Percentiles rank a stretch among this genome's conserved stretches.
These are phyloP conservation scores for Wallacemonas sp. DNA, from an alignment of 208 protist genomes.

Conservation along the genomic window DNA sequence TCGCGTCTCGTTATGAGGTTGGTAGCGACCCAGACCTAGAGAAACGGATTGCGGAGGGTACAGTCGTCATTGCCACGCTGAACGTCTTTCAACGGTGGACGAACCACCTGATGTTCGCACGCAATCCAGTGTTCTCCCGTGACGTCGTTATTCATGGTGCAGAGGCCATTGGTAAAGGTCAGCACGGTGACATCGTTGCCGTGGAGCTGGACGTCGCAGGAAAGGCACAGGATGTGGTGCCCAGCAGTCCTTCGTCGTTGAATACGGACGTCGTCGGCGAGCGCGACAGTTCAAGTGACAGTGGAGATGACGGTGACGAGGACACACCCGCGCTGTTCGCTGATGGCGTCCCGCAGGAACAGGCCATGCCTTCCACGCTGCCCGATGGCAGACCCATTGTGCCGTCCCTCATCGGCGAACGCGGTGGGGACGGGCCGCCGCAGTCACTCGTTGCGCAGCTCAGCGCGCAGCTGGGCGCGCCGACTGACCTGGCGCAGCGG, in stretches of 20 bases:
- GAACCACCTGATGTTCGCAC: conserved; percentile 45
- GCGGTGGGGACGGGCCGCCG: neutral
- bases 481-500: conserved; percentile 20
- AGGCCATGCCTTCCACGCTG: conserved; percentile 26
- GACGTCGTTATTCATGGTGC: conserved; percentile 52
- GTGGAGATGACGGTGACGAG: too few relatives aligned
- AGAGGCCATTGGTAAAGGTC: conserved; percentile 22
- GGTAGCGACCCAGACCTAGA: conserved; percentile 44
- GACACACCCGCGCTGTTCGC: neutral
- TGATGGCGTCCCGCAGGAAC: neutral
- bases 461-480: conserved; percentile 20
- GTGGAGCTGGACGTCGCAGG: too few relatives aligned
- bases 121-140: conserved; percentile 35
- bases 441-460: conserved; percentile 26
- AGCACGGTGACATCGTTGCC: conserved; percentile 74
- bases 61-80: conserved; percentile 56
- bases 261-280: too few relatives aligned
- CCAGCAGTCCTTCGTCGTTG: too few relatives aligned
- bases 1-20: conserved; percentile 25
- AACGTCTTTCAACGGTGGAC: conserved; percentile 36
- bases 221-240: too few relatives aligned
- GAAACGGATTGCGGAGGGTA: conserved; percentile 34
- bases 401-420: conserved; percentile 24
- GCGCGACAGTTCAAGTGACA: too few relatives aligned
- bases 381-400: conserved; percentile 55